Evolutionary conservation across 129 eudicot species (phyloP), one percentile per base, ranked within the genome.

Genomic region (Gnaphalium uliginosum): DNA sequence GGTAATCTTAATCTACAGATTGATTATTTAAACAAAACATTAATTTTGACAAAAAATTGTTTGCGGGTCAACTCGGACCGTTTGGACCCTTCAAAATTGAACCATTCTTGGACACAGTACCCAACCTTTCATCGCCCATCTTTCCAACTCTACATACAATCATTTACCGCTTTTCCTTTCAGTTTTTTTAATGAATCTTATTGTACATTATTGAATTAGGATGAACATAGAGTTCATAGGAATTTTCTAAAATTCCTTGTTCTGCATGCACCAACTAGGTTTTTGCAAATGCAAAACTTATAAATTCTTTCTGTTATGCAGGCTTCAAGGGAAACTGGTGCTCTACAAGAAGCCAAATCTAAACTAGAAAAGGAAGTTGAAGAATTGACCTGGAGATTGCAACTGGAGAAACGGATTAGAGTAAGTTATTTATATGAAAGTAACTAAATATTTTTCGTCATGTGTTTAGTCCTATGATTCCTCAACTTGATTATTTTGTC

Each of bases 311-410:
- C 32, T 25, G 58, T 21, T 77, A 39, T 50, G 41, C 86, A 94
- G 98, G 96, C 89, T 80, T 88, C 98, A 77, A 94, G 76, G 80
- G 92, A 89, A 61, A 81, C 91, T 61, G 90, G 91, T 57, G 91
- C 89, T 60, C 88, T 94, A 69, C 93, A 94, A 84, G 96, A 73
- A 71, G 98, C 98, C 82, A 93, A 90, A 83, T 71, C 69, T 57
- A 90, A 86, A 79, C 79, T 93, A 25, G 98, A 93, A 83, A 90
- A 94, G 86, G 72, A 91, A 78, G 97, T 90, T 82, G 97, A 94
- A 83, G 98, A 94, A 68, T 80, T 93, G 61, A 86, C 91, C n/a
- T 83, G 83, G 90, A 83, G 83, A 33, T 72, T 93, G 68, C 83
- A 90, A 85, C 69, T 88, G 83, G 98, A 90, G 88, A 94, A 90